Conservation (phyloP, 176 grass and related monocot species). For the Eragrostis nindensis region DNA sequence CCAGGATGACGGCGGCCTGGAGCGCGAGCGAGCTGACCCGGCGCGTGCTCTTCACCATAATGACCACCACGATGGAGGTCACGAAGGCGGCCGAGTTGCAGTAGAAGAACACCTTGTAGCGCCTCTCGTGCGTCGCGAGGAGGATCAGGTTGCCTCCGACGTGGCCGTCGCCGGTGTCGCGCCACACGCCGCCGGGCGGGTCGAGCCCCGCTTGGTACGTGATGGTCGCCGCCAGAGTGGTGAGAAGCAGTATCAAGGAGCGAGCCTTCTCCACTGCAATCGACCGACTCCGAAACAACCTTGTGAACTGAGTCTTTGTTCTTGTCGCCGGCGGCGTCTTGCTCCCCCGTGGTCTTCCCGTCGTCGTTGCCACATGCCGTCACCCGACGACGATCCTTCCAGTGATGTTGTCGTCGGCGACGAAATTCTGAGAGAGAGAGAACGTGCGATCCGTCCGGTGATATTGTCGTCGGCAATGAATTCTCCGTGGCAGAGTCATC, state of each 20-base stretch:
- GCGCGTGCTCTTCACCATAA: conserved; percentile 25
- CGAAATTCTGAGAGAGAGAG: no score
- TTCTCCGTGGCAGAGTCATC: no score
- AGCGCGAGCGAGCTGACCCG: background rate
- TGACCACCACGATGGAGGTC: conserved; percentile 44
- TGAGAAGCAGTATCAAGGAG: conserved; percentile 32
- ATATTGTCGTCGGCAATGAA: no score
- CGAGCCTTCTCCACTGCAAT: background rate
- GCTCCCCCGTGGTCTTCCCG: no score
- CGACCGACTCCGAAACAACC: no score
- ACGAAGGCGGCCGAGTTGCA: conserved; percentile 54
- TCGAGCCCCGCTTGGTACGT: conserved; percentile 53
- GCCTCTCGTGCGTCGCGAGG: background rate
- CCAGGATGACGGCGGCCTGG: conserved; percentile 30
- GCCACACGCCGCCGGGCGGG: conserved; percentile 52
- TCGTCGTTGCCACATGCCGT: no score
- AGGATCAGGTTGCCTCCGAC: conserved; percentile 30
- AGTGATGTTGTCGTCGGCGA: no score
- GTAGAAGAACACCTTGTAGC: conserved; percentile 51
- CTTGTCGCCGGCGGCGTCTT: no score
- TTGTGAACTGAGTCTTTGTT: no score
- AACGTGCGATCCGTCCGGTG: no score
- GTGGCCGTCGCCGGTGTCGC: conserved; percentile 8
- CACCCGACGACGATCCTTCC: no score
- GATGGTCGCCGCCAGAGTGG: conserved; percentile 45